Evolutionary conservation across 495 filamentous ascomycete species (phyloP), one percentile per base, ranked within the genome.

Genomic region (Neurospora sp.): DNA sequence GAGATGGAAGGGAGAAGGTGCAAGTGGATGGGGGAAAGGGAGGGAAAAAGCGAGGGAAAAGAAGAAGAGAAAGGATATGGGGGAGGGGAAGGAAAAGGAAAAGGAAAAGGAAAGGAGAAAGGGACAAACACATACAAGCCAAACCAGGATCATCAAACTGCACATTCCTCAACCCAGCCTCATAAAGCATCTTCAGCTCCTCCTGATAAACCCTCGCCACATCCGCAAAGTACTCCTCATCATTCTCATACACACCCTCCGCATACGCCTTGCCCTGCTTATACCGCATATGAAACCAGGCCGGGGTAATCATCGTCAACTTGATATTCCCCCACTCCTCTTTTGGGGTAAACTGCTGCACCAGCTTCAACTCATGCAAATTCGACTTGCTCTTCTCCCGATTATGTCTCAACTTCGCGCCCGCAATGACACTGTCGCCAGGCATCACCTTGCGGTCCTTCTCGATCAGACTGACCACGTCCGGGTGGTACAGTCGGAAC

Each of bases 91-190:
- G 18, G 18, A 14, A n/a, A 46, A 46, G 10, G 10, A 10, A 22
- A 11, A 9, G 20, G 4, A 27, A 53, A 12, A 1, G 9, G 46
- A 2, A 53, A 53, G 3, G 46, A 53, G 6, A 61, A 31, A 31
- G 68, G 8, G 53, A 40, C 14, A 79, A 42, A 40, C 14, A 79
- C 89, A 83, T 84, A 91, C 90, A 93, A 22, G 90, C 91, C 76
- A 93, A 85, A 73, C 91, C 91, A 12, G 91, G 92, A 78, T 93
- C 91, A 75, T 93, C 91, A 70, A 90, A 91, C 78, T 93, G 91
- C 18, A 92, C 86, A 75, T 93, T 93, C 7, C 91, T 83, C 73
- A 89, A 84, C 1, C 91, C 91, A 44, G 88, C 88, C 44, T 90
- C 85, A 76, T 93, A 93, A 16, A 94, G 83, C 74, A 88, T 86